Evolutionary conservation across 2,329 filamentous ascomycete genomes (phyloP), one percentile per base, ranked within the genome.

Genomic region (Phaeomoniella chlamydospora): DNA sequence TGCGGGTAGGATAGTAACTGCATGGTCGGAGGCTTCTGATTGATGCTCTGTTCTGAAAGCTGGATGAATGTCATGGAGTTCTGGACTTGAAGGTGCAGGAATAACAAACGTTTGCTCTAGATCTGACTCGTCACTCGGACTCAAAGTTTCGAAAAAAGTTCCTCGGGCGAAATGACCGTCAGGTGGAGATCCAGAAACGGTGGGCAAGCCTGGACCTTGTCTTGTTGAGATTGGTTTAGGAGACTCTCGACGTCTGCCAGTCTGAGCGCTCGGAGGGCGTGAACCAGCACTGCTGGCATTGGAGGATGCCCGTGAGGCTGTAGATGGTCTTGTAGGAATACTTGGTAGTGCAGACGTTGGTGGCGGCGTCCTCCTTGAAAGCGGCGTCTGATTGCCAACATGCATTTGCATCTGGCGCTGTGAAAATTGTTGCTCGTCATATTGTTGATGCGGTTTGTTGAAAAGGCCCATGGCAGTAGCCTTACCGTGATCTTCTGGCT

Each of bases 371-470:
- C 22, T 6, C 6, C 9, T 26, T 9, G 22, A 26, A 26, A 26
- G n/a, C 9, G 6, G 6, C 46, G 47, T 9, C 44, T 48, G 22
- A 45, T 52, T 36, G 4, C 32, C 5, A n/a, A 38, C 31, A 43
- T 88, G 81, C 53, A 94, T 72, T 52, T 86, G 81, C 33, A 82
- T 62, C 49, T 93, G 81, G 31, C 85, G 74, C 50, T 92, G 80
- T 4, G 82, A 72, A 49, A 84, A 94, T 49, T 84, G 81, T 14
- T 79, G 74, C 49, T 94, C 87, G 48, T 93, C 84, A 46, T 90
- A 94, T 5, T 76, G 72, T 35, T 79, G 72, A 2, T 64, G 60
- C 1, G 86, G 82, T 50, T 85, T 85, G 44, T 80, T 80, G 54
- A 80, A 80, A 0, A 74, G 62, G 18, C 75, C 74, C 56, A 77